Conservation (phyloP, 2,329 filamentous ascomycete genomes). For the Botrytis paeoniae region DNA sequence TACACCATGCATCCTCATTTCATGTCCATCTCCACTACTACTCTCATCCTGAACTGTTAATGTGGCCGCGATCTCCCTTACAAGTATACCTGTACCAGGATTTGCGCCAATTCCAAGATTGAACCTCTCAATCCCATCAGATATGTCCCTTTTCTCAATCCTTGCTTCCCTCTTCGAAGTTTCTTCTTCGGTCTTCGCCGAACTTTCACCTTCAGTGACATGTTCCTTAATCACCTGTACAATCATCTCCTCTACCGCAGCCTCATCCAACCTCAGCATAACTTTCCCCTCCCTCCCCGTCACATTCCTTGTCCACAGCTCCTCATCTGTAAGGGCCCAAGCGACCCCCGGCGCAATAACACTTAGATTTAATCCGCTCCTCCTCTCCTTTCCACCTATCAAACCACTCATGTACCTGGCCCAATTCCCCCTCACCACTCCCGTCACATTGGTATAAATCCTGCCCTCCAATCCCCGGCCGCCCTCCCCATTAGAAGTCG, state of each 20-base stretch:
- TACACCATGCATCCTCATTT: constrained; percentile 76
- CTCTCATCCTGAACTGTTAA: constrained; percentile 70
- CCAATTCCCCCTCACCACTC: constrained; percentile 37
- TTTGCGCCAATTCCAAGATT: constrained; percentile 6
- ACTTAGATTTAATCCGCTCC: constrained; percentile 58
- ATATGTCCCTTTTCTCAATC: neutral
- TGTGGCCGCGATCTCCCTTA: constrained; percentile 67
- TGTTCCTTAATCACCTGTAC: constrained; percentile 21
- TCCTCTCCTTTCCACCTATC: constrained; percentile 24
- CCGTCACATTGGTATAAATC: constrained; percentile 39
- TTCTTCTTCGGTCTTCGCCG: neutral
- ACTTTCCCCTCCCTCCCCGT: constrained; percentile 70
- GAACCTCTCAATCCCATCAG: constrained; percentile 12
- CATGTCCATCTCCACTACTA: constrained; percentile 70
- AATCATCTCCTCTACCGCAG: constrained; percentile 13
- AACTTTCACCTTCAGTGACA: constrained; percentile 7
- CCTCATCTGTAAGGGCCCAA: constrained; percentile 53
- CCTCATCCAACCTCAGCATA: constrained; percentile 62
- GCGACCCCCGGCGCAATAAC: constrained; percentile 61
- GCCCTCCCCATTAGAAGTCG: neutral
- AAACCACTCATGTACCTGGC: constrained; percentile 32
- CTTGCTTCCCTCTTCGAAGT: neutral
- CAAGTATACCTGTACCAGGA: constrained; percentile 41
- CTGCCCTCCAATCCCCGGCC: constrained; percentile 23
- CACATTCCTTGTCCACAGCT: constrained; percentile 74